Conservation (phyloP, 257 asterid species). For the Cynanchum wilfordii region DNA sequence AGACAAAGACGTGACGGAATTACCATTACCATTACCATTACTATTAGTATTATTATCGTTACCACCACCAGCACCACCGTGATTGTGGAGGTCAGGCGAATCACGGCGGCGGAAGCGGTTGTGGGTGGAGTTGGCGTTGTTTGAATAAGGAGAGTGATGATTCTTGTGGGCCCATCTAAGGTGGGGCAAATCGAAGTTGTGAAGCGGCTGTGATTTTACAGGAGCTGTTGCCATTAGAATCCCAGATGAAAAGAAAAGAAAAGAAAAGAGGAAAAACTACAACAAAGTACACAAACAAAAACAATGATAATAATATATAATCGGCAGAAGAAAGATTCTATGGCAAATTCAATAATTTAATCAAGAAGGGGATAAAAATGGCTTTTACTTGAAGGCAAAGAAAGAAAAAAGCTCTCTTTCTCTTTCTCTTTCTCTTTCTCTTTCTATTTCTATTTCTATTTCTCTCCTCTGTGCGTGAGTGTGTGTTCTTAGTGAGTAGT, state of each 20-base stretch:
- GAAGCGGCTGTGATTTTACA: conserved; percentile 66
- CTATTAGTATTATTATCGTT: background rate
- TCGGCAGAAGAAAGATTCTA: background rate
- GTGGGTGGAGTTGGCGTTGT: conserved; percentile 24
- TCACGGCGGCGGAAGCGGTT: conserved; percentile 60
- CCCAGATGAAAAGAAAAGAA: background rate
- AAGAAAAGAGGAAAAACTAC: background rate
- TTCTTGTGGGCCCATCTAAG: conserved; percentile 73
- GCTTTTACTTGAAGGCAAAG: conserved; percentile 14
- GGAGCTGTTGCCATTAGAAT: conserved; percentile 71
- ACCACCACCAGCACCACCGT: background rate
- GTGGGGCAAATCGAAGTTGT: conserved; percentile 64
- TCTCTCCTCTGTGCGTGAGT: background rate
- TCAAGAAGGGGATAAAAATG: background rate
- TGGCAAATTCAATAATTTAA: background rate
- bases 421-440: background rate
- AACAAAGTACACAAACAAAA: background rate
- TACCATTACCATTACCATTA: background rate
- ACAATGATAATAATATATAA: background rate
- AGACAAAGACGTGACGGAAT: conserved; percentile 5
- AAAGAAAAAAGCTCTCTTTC: background rate
- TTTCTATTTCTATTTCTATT: background rate
- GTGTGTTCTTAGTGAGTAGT: background rate
- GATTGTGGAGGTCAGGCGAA: conserved; percentile 35
- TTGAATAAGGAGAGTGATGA: conserved; percentile 20